Evolutionary conservation across 176 grass and related monocot species (phyloP), one percentile per base, ranked within the genome.

Genomic region (Lolium perenne): DNA sequence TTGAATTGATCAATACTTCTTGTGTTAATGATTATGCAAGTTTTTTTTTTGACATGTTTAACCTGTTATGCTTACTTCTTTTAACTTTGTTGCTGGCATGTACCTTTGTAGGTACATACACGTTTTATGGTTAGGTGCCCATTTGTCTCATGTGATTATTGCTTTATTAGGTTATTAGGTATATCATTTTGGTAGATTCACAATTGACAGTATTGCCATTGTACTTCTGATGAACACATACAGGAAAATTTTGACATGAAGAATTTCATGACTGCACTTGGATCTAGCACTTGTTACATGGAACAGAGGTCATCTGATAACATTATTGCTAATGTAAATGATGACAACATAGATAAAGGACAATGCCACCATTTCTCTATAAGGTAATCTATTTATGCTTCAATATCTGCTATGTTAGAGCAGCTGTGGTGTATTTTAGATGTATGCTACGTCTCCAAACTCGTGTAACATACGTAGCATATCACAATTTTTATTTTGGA

Each of bases 331-430:
- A 26, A 40, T 70, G 66, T 41, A 70, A 20, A 18, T 41, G 66
- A 70, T 43, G 38, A 70, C 9, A 41, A 70, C 38, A 70, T 41
- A 70, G 38, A 41, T 70, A 70, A 70, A 10, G 66, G 66, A 20
- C 35, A 69, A 69, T 69, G 66, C 18, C 35, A 70, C 38, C 38
- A 40, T 70, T 41, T 70, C 66, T 70, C 35, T 40, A 69, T 69
- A 69, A n/a, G 66, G 38, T 70, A 70, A 70, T 70, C 66, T 70
- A 38, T 38, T 43, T 70, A 11, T 20, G 38, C 3, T 70, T 70
- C 35, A 18, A 70, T 41, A 8, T 10, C 18, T 70, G 66, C 66
- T n/a, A 70, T 70, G 35, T 70, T 70, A 70, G 35, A 70, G 35
- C 17, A 69, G 65, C 3, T 69, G 38, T 69, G 16, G 35, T 68